Evolutionary conservation across 805 yeast genomes (phyloP), one percentile per base, ranked within the genome.

Genomic region (Candida alai): DNA sequence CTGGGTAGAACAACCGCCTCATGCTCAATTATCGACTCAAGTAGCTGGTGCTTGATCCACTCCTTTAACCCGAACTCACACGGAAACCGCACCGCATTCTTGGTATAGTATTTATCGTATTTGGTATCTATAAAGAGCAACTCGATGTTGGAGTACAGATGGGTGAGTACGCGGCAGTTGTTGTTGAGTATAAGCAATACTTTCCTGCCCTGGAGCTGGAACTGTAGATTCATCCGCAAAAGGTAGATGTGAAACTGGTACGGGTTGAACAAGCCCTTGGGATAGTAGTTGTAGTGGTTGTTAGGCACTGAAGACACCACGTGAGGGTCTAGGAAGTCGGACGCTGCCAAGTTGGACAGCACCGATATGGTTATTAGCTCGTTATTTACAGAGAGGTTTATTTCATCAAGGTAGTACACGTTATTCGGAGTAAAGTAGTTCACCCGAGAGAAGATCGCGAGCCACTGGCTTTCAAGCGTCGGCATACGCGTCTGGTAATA

Each of bases 261-360:
- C 6, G 39, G 19, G 28, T 42, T 42, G 11, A 40, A 13, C 18
- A 35, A 21, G 2, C 43, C 45, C 19, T 27, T 28, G 2, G 45
- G 45, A 26, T 28, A 37, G 25, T 42, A 42, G 21, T 36, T 36
- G 16, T 34, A 34, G 10, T 4, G 10, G 12, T 5, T 5, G 4
- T 26, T 14, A 18, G 19, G 11, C 6, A 27, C n/a, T 9, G 27
- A 29, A 3, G 43, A 24, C 6, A 39, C 31, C 14, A 39, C 24
- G n/a, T 36, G 34, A 6, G 45, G 45, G 13, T 30, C 30, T 6
- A 42, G 28, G 11, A 36, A 35, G 11, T 42, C 38, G 18, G 29
- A 28, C 2, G 30, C 34, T 4, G 15, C 8, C 19, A 42, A 23
- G 23, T 39, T 42, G 4, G 26, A 32, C 12, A 34, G 4, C n/a